Evolutionary conservation across 148 eudicot genomes (phyloP).

Genomic region (Rhododendron kiyosumense): DNA sequence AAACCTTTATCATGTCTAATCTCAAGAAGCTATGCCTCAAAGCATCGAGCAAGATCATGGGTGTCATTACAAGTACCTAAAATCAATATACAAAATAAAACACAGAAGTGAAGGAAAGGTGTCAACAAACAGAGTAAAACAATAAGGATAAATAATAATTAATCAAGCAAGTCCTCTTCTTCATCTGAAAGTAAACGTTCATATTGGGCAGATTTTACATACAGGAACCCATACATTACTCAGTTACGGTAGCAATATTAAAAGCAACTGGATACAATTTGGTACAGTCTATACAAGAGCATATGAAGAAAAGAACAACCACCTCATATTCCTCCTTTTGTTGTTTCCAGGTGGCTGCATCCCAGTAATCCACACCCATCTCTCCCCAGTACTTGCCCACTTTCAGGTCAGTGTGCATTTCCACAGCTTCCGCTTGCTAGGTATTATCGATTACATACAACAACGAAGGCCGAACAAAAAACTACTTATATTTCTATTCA

Average conservation of each 20-base stretch:
- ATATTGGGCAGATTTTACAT: not conserved
- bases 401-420: slow-evolving; percentile 62
- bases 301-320: not conserved
- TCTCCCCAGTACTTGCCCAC: slow-evolving; percentile 90
- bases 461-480: not conserved
- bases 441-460: slow-evolving; percentile 2
- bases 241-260: not conserved
- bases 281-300: not conserved
- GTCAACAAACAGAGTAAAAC: not conserved
- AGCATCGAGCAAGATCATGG: slow-evolving; percentile 59
- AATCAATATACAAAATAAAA: not conserved
- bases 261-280: not conserved
- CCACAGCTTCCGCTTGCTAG: slow-evolving; percentile 74
- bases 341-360: slow-evolving; percentile 61
- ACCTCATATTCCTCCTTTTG: slow-evolving; percentile 67
- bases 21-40: slow-evolving; percentile 63
- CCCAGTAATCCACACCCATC: slow-evolving; percentile 81
- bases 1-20: slow-evolving; percentile 54
- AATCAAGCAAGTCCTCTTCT: not conserved
- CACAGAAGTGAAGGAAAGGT: not conserved
- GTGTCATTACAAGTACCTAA: slow-evolving; percentile 97
- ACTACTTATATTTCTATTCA: not conserved
- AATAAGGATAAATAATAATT: not conserved
- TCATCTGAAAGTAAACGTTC: not conserved
- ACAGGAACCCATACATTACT: not conserved